Percentiles rank a stretch among this genome's conserved stretches.
Conservation (phyloP, 2,329 filamentous ascomycete species). For the Fusarium hainanense region DNA sequence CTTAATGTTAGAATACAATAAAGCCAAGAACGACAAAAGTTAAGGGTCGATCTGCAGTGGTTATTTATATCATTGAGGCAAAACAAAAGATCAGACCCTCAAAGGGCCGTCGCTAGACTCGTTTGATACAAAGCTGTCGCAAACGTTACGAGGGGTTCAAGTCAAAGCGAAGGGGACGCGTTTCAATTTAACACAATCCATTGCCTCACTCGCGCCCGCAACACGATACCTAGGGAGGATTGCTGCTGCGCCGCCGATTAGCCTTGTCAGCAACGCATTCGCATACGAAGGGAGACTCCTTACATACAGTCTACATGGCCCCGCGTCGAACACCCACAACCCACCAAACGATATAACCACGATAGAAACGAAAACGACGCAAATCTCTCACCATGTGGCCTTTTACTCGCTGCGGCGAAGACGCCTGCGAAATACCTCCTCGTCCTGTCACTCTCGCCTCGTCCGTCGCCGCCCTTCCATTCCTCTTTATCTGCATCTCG, state of each 20-base stretch:
- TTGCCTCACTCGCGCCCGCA: neutral
- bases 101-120: constrained; percentile 21
- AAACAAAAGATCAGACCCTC: neutral
- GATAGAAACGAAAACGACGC: neutral
- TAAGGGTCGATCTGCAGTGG: neutral
- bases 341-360: constrained; percentile 9
- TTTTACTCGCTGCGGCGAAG: constrained; percentile 63
- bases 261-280: neutral
- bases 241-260: constrained; percentile 4
- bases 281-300: neutral
- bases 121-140: constrained; percentile 11
- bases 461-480: constrained; percentile 73
- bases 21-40: neutral
- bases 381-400: constrained; percentile 51
- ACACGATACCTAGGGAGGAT: constrained; percentile 16
- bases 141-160: constrained; percentile 21
- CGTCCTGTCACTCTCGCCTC: constrained; percentile 56
- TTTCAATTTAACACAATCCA: constrained; percentile 19
- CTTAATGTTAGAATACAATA: neutral
- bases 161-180: neutral
- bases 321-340: constrained; percentile 10
- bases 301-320: constrained; percentile 4
- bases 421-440: constrained; percentile 64
- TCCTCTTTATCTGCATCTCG: constrained; percentile 75
- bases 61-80: neutral